Conservation (phyloP, 75 land plant species). For the Sequoiadendron giganteum region DNA sequence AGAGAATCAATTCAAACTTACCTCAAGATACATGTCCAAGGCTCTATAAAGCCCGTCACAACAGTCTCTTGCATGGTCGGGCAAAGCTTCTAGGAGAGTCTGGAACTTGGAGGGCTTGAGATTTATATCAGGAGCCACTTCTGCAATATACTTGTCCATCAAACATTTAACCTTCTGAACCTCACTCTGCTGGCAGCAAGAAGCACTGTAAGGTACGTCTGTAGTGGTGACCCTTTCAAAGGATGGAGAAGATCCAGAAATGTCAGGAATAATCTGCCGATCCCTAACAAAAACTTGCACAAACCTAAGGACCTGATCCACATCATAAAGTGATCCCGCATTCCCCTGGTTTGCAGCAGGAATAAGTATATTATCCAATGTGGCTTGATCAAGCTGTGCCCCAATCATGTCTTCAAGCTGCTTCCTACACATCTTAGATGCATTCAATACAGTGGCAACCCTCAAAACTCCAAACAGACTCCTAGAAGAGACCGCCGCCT, state of each 20-base stretch:
- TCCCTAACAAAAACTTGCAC: conserved; percentile 49
- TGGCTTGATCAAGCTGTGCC: conserved; percentile 71
- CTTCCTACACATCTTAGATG: conserved; percentile 43
- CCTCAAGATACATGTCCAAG: conserved; percentile 90
- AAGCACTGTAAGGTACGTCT: conserved; percentile 12
- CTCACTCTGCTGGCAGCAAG: neutral
- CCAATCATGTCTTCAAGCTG: conserved; percentile 89
- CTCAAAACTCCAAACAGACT: conserved; percentile 67
- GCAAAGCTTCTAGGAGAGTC: conserved; percentile 49
- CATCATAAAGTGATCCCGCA: conserved; percentile 69
- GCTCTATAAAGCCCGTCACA: conserved; percentile 75
- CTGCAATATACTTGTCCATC: conserved; percentile 79
- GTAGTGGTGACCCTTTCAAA: conserved; percentile 12
- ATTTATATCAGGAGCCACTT: conserved; percentile 81
- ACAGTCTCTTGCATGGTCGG: conserved; percentile 72
- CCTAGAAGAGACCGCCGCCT: conserved; percentile 50
- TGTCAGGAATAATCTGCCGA: neutral
- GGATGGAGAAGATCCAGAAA: conserved; percentile 10
- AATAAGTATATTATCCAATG: conserved; percentile 77
- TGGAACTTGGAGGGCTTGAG: conserved; percentile 73
- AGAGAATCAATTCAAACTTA: conserved; percentile 20
- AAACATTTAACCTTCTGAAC: conserved; percentile 52
- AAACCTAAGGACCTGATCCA: conserved; percentile 69
- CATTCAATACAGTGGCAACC: conserved; percentile 36
- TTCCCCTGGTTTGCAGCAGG: conserved; percentile 48